Percentiles rank a stretch among this genome's conserved stretches.
Evolutionary conservation across 2,329 filamentous ascomycete genomes (phyloP).

Genomic region (Penicillium sp.): DNA sequence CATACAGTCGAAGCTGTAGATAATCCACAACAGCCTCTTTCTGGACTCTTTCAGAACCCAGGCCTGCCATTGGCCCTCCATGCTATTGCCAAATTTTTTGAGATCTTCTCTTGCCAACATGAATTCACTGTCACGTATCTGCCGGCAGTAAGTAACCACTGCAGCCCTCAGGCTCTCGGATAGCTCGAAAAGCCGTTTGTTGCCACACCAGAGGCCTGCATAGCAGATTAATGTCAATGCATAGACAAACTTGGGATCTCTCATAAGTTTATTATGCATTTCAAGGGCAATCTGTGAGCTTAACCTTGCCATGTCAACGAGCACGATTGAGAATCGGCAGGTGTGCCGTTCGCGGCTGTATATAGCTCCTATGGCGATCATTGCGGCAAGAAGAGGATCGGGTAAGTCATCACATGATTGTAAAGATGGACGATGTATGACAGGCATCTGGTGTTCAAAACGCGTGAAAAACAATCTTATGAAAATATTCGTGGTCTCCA

Average conservation of each 20-base stretch:
- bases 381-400: background rate
- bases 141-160: background rate
- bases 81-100: background rate
- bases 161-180: background rate
- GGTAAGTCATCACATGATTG: background rate
- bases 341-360: background rate
- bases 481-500: background rate
- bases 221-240: background rate
- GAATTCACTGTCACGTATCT: background rate
- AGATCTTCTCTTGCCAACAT: background rate
- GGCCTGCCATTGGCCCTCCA: background rate
- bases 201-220: background rate
- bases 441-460: background rate
- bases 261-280: background rate
- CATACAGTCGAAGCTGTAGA: constrained; percentile 2
- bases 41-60: constrained; percentile 1
- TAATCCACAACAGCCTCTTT: constrained; percentile 5
- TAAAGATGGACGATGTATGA: background rate
- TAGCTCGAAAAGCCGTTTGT: background rate
- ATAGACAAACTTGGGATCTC: background rate
- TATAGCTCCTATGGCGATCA: background rate
- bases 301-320: background rate
- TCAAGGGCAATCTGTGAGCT: background rate
- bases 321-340: background rate
- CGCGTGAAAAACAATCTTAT: background rate